Evolutionary conservation across 1,139 yeast species (phyloP), one percentile per base, ranked within the genome.

Genomic region (Debaryomyces robertsiae): DNA sequence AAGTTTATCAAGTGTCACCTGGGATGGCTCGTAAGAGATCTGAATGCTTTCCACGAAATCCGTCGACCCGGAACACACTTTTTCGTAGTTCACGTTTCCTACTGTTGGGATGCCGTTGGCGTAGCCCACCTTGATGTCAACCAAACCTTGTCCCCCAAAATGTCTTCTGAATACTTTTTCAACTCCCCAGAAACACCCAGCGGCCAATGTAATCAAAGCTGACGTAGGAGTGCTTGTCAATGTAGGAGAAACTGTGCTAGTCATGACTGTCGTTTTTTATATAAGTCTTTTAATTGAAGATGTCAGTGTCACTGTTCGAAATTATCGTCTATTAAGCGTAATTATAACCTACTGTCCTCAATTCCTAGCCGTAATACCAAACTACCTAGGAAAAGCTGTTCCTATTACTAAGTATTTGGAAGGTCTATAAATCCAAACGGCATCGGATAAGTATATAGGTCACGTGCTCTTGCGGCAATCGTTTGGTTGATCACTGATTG

Each of bases 111-210:
- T 52, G 15, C 98, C 98, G 49, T 95, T 95, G 42, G 95, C 88
- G 61, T 84, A 93, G 2, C 98, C 98, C 9, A 91, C 98, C 57
- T 79, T 82, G 39, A 82, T 74, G 57, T 87, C 96, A 11, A 84
- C 59, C 16, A 91, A 63, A 2, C 91, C 91, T 56, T 79, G 81
- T 42, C 65, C 73, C 4, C 56, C 55, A 50, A 81, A 85, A 48
- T 85, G 76, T 57, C 85, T 85, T 47, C 83, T 69, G 67, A 79
- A 90, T 29, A 91, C 81, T 53, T 85, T 84, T 57, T 93, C 98
- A 9, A 86, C 89, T 14, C 96, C 96, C 98, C 98, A 91, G 72
- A 90, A 93, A 59, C 98, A 91, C 3, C 94, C 94, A 1, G 86
- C 90, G 1, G 88, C 91, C 16, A 84, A 61, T 0, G 90, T 84